phyloP scores from a whole-genome alignment of 495 filamentous ascomycete species.

The Margaritispora aquatica region DNA sequence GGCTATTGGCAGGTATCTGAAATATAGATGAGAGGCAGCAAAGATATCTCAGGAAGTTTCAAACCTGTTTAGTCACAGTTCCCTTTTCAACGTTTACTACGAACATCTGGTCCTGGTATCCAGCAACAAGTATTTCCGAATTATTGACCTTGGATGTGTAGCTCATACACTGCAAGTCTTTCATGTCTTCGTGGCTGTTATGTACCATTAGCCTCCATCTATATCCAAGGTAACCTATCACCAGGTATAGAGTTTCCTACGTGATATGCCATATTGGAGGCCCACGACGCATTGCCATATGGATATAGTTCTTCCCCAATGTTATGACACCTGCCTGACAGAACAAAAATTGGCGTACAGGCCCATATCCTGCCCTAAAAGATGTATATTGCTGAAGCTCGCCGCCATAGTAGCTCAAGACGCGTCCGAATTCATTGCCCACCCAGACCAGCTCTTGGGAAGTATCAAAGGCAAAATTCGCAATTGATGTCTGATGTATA shows the following conservation, averaged over 20 bases:
- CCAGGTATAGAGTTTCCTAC: slow-evolving; percentile 7
- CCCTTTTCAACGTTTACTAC: slow-evolving; percentile 86
- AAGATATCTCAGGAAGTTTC: not conserved
- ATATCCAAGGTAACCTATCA: too few relatives aligned
- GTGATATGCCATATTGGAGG: slow-evolving; percentile 76
- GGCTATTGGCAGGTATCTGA: slow-evolving; percentile 61
- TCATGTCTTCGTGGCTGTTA: slow-evolving; percentile 57
- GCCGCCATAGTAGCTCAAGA: slow-evolving; percentile 77
- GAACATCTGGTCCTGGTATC: slow-evolving; percentile 81
- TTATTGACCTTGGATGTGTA: slow-evolving; percentile 83
- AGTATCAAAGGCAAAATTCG: slow-evolving; percentile 79
- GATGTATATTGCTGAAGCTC: slow-evolving; percentile 63
- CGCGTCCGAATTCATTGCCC: slow-evolving; percentile 76
- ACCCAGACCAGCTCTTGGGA: slow-evolving; percentile 85
- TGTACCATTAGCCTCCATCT: not conserved
- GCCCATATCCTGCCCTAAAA: slow-evolving; percentile 60
- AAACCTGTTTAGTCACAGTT: slow-evolving; percentile 61
- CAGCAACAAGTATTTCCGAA: slow-evolving; percentile 77
- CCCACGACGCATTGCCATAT: slow-evolving; percentile 78
- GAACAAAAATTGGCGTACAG: slow-evolving; percentile 74
- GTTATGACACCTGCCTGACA: slow-evolving; percentile 81
- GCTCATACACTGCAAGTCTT: slow-evolving; percentile 84
- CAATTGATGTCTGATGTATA: slow-evolving; percentile 56
- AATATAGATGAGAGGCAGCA: slow-evolving; percentile 2
- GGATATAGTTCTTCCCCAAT: slow-evolving; percentile 69